Percentiles rank a stretch among this genome's conserved stretches.
Evolutionary conservation across 345 rosid genomes (phyloP).

Genomic region (Linum usitatissimum): DNA sequence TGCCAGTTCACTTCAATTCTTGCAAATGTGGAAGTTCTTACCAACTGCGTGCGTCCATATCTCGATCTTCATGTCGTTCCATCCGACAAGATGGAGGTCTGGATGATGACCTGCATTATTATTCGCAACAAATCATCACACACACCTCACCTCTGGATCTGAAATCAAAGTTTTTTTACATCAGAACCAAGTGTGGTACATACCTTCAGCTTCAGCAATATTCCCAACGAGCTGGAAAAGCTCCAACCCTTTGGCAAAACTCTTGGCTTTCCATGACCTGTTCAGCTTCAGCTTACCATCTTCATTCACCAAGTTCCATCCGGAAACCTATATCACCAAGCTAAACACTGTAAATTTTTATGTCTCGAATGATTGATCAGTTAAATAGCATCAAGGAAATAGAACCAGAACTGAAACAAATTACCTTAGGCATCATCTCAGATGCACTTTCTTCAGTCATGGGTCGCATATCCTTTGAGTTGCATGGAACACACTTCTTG

Average conservation of each 20-base stretch:
- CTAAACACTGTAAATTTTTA: slow-evolving; percentile 1
- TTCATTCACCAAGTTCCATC: slow-evolving; percentile 74
- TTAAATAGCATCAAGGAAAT: neutral
- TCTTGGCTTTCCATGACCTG: slow-evolving; percentile 59
- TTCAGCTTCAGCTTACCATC: slow-evolving; percentile 57
- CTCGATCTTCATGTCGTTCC: slow-evolving; percentile 87
- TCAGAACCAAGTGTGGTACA: neutral
- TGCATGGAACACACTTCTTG: slow-evolving; percentile 86
- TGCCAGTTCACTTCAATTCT: too few species aligned
- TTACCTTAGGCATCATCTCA: slow-evolving; percentile 41
- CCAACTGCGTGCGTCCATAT: slow-evolving; percentile 95
- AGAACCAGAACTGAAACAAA: slow-evolving; percentile 13
- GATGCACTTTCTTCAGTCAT: slow-evolving; percentile 74
- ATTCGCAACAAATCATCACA: slow-evolving; percentile 10
- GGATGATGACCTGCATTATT: slow-evolving; percentile 84
- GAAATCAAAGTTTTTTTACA: neutral
- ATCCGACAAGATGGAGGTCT: slow-evolving; percentile 92
- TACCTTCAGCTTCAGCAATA: slow-evolving; percentile 87
- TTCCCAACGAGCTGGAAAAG: slow-evolving; percentile 61
- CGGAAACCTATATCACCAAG: slow-evolving; percentile 42
- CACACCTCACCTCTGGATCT: slow-evolving; percentile 6
- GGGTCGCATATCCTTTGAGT: slow-evolving; percentile 60
- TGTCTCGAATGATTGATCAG: too few species aligned
- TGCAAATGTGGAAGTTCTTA: slow-evolving; percentile 17
- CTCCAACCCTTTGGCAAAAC: slow-evolving; percentile 75